Percentiles rank a stretch among this genome's conserved stretches.
Conservation (phyloP, 2,329 filamentous ascomycete genomes). For the Epichloe sp. region DNA sequence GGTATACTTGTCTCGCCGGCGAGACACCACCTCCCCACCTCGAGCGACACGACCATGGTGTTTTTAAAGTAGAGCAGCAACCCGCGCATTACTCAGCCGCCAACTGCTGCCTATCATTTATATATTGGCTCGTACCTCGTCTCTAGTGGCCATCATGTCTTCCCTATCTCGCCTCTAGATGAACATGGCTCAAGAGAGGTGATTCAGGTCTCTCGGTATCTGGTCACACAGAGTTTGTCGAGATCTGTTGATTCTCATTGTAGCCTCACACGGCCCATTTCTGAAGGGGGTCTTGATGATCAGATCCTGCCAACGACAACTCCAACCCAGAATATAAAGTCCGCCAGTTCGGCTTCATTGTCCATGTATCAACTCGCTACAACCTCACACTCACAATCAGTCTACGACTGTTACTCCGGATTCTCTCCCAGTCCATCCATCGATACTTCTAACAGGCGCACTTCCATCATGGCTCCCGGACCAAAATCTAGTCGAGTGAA, state of each 20-base stretch:
- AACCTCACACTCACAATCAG: neutral
- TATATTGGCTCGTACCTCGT: constrained; percentile 2
- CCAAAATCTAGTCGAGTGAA: constrained; percentile 20
- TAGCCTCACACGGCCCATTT: constrained; percentile 6
- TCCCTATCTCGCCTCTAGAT: constrained; percentile 21
- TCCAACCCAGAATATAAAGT: constrained; percentile 3
- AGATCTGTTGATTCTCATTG: constrained; percentile 12
- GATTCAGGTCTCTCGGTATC: constrained; percentile 23
- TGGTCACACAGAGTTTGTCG: constrained; percentile 20
- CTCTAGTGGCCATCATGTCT: constrained; percentile 2
- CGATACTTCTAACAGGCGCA: neutral
- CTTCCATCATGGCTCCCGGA: constrained; percentile 17
- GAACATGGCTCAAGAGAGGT: constrained; percentile 21
- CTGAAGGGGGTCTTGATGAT: neutral
- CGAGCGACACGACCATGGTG: constrained; percentile 1
- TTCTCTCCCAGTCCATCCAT: neutral
- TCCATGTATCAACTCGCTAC: constrained; percentile 9
- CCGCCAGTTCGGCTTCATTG: constrained; percentile 1
- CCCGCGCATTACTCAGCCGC: neutral
- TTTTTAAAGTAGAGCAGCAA: constrained; percentile 1
- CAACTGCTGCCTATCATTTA: neutral
- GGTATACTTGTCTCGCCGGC: constrained; percentile 8
- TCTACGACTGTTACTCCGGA: neutral
- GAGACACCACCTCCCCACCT: constrained; percentile 8
- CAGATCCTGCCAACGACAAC: neutral